A percentile compares a stretch with the other conserved stretches of the same genome.
These are phyloP conservation scores for Cyanidiococcus yangmingshanensis DNA, from an alignment of 23 red algal genomes.

Conservation along the genomic window DNA sequence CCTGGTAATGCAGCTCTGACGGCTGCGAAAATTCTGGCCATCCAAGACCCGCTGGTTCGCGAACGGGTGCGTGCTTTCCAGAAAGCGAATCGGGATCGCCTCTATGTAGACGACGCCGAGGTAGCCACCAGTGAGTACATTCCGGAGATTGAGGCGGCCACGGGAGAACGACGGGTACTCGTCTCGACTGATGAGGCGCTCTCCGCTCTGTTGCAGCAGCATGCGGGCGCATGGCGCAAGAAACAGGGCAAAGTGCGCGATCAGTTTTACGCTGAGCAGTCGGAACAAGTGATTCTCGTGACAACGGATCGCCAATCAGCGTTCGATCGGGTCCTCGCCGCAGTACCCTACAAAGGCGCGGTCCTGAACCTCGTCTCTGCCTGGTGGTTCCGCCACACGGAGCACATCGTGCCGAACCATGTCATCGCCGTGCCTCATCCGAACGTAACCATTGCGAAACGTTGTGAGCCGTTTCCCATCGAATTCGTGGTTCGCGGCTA, in stretches of 20 bases:
- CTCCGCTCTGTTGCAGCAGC: conserved; percentile 17
- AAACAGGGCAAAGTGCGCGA: conserved; percentile 93
- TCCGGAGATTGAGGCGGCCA: conserved; percentile 31
- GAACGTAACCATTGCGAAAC: conserved; percentile 59
- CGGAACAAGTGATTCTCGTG: conserved; percentile 54
- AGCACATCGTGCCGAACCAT: conserved; percentile 86
- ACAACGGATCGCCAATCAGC: conserved; percentile 96
- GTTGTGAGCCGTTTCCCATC: conserved; percentile 89
- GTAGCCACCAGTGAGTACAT: conserved; percentile 37
- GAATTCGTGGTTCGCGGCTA: conserved; percentile 99
- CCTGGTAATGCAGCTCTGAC: conserved; percentile 64
- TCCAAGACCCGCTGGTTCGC: conserved; percentile 47
- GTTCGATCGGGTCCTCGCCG: conserved; percentile 91
- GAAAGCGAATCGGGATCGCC: conserved; percentile 72
- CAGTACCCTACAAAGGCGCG: conserved; percentile 87
- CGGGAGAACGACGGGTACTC: conserved; percentile 21
- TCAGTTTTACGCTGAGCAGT: conserved; percentile 50
- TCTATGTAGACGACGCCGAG: conserved; percentile 84
- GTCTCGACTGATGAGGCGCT: conserved; percentile 16
- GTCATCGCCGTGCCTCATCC: conserved; percentile 89
- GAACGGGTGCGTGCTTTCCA: conserved; percentile 50
- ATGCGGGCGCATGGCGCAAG: conserved; percentile 15
- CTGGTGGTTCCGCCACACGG: conserved; percentile 79
- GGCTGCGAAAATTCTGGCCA: conserved; percentile 82
- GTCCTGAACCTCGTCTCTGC: conserved; percentile 85